These are phyloP conservation scores for Candida cerambycidarum DNA, from an alignment of 805 yeast species.

Conservation along the genomic window DNA sequence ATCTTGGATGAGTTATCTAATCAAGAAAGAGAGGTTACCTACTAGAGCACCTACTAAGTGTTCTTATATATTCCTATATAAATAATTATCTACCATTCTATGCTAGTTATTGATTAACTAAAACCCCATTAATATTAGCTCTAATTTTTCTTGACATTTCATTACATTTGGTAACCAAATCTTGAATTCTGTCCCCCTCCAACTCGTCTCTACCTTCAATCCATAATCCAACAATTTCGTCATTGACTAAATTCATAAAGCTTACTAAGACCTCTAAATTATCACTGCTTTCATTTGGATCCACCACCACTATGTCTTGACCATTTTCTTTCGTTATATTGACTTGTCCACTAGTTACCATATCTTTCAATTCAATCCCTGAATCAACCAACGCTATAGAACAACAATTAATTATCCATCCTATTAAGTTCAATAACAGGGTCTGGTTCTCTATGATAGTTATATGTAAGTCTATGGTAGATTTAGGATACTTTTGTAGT, in stretches of 20 bases:
- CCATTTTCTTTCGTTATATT: constrained; percentile 5
- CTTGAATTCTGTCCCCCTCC: constrained; percentile 21
- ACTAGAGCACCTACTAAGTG: too few species aligned
- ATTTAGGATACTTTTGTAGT: constrained; percentile 80
- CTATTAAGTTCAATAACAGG: constrained; percentile 37
- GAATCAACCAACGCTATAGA: constrained; percentile 82
- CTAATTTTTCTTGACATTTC: constrained; percentile 43
- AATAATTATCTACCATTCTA: constrained; percentile 11
- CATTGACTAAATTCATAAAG: constrained; percentile 52
- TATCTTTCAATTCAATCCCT: constrained; percentile 74
- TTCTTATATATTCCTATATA: not conserved
- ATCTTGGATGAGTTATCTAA: constrained; percentile 37
- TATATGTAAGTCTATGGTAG: constrained; percentile 77
- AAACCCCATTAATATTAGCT: constrained; percentile 45
- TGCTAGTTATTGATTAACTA: constrained; percentile 16
- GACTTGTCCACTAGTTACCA: constrained; percentile 68
- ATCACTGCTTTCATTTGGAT: constrained; percentile 18
- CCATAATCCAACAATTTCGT: constrained; percentile 64
- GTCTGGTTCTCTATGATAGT: constrained; percentile 46
- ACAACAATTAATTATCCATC: constrained; percentile 60
- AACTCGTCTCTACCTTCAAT: constrained; percentile 27
- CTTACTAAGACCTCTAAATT: constrained; percentile 45
- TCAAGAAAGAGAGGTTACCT: not conserved
- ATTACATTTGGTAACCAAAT: constrained; percentile 46
- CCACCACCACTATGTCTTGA: constrained; percentile 17